These are phyloP conservation scores for Trichaptum fuscoviolaceum DNA, from an alignment of 768 basidiomycete genomes.

Conservation along the genomic window DNA sequence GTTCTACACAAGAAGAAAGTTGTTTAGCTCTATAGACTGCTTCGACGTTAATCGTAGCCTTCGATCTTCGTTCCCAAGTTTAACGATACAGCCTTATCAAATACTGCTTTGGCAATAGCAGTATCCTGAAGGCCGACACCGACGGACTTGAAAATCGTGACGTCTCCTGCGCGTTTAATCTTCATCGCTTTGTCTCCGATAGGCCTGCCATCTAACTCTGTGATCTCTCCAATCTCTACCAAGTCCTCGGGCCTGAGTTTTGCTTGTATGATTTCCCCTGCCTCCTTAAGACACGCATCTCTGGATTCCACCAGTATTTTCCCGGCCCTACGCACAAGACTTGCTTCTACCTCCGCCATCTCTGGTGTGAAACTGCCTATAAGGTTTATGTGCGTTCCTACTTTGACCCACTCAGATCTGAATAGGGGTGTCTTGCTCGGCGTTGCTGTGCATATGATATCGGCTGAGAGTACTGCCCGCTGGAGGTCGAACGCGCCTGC, in stretches of 20 bases:
- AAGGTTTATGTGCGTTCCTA: slow-evolving; percentile 65
- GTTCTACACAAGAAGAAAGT: slow-evolving; percentile 38
- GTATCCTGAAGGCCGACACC: slow-evolving; percentile 87
- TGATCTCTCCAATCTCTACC: slow-evolving; percentile 67
- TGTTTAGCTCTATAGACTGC: slow-evolving; percentile 27
- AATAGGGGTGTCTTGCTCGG: slow-evolving; percentile 68
- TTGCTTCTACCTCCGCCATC: slow-evolving; percentile 72
- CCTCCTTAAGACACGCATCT: slow-evolving; percentile 66
- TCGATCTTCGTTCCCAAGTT: slow-evolving; percentile 46
- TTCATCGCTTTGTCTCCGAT: slow-evolving; percentile 7
- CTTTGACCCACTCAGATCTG: slow-evolving; percentile 53
- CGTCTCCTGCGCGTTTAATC: slow-evolving; percentile 31
- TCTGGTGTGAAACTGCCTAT: slow-evolving; percentile 77
- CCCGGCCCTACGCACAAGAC: slow-evolving; percentile 50
- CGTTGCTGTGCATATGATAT: slow-evolving; percentile 74
- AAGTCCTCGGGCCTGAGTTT: slow-evolving; percentile 33
- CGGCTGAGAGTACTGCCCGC: slow-evolving; percentile 38
- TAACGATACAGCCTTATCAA: slow-evolving; percentile 51
- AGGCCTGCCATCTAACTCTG: slow-evolving; percentile 20
- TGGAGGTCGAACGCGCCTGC: slow-evolving; percentile 17
- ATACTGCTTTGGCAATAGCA: slow-evolving; percentile 67
- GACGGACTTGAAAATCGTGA: slow-evolving; percentile 86
- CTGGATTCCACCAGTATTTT: slow-evolving; percentile 70
- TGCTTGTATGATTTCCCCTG: slow-evolving; percentile 75
- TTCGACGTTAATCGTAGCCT: slow-evolving; percentile 34